Evolutionary conservation across 768 basidiomycete genomes (phyloP).

Genomic region (Serendipita vermifera): DNA sequence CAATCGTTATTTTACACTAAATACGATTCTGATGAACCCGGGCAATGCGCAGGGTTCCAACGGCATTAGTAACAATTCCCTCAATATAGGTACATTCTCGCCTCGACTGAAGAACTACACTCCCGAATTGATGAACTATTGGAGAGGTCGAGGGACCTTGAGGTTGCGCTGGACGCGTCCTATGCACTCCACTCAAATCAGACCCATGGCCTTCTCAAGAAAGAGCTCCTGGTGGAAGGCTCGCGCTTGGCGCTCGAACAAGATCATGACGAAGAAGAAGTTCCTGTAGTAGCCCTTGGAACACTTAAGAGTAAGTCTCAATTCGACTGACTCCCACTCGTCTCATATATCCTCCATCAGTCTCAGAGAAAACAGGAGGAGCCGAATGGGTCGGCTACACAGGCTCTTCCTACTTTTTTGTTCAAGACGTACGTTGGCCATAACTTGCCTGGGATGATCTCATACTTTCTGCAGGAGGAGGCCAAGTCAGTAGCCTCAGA

Average conservation of each 20-base stretch:
- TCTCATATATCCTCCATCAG: background rate
- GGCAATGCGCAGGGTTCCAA: too few species aligned
- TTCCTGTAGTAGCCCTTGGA: background rate
- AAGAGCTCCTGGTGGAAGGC: conserved; percentile 2
- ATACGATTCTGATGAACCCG: too few species aligned
- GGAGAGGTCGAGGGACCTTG: background rate
- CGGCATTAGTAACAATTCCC: too few species aligned
- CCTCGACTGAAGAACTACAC: conserved; percentile 4
- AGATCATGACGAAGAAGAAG: conserved; percentile 8
- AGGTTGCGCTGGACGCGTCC: conserved; percentile 8
- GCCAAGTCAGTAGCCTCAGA: background rate
- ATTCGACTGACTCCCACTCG: background rate
- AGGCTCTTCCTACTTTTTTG: conserved; percentile 6
- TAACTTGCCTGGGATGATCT: background rate
- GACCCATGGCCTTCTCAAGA: background rate
- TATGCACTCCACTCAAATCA: background rate
- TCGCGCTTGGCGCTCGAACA: background rate
- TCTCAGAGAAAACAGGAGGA: conserved; percentile 4
- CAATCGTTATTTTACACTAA: background rate
- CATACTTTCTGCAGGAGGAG: background rate
- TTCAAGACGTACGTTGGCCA: background rate
- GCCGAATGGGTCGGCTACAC: conserved; percentile 3
- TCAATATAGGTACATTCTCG: conserved; percentile 3
- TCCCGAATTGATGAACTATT: background rate
- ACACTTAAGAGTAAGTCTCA: background rate